These are phyloP conservation scores for Yarrowia galli DNA, from an alignment of 1,139 yeast species.

Conservation along the genomic window DNA sequence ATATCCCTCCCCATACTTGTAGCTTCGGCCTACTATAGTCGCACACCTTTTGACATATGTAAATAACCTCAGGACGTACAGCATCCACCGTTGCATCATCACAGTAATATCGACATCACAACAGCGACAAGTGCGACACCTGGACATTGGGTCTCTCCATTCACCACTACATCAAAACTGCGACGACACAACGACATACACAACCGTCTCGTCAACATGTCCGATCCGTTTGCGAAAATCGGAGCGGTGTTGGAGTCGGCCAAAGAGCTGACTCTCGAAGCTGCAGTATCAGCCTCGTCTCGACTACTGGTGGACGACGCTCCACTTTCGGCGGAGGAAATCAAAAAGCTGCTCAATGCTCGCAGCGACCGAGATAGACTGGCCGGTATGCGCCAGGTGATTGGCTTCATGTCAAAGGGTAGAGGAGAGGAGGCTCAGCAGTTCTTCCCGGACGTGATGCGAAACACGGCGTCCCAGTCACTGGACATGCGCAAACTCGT, in stretches of 20 bases:
- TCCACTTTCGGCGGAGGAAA: slow-evolving; percentile 66
- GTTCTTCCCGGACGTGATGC: slow-evolving; percentile 87
- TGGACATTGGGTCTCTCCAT: neutral
- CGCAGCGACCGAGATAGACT: slow-evolving; percentile 73
- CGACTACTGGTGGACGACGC: slow-evolving; percentile 53
- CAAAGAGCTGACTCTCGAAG: slow-evolving; percentile 77
- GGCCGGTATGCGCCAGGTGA: slow-evolving; percentile 77
- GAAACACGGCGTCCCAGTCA: slow-evolving; percentile 79
- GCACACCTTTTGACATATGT: neutral
- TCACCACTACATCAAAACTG: slow-evolving; percentile 1
- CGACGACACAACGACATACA: slow-evolving; percentile 25
- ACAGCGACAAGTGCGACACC: neutral
- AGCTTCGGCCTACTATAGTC: neutral
- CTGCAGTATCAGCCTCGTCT: slow-evolving; percentile 82
- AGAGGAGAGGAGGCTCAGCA: slow-evolving; percentile 58
- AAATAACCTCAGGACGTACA: slow-evolving; percentile 18
- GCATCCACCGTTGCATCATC: slow-evolving; percentile 31
- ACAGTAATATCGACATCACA: slow-evolving; percentile 6
- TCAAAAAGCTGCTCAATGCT: slow-evolving; percentile 70
- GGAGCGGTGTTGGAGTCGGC: slow-evolving; percentile 80
- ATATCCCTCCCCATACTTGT: neutral
- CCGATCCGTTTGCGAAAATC: slow-evolving; percentile 60
- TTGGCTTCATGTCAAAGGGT: slow-evolving; percentile 70
- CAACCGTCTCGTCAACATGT: slow-evolving; percentile 51
- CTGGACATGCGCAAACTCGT: slow-evolving; percentile 78